Percentiles rank a stretch among this genome's conserved stretches.
These are phyloP conservation scores for Erucastrum elatum DNA, from an alignment of 345 rosid species.

Conservation along the genomic window DNA sequence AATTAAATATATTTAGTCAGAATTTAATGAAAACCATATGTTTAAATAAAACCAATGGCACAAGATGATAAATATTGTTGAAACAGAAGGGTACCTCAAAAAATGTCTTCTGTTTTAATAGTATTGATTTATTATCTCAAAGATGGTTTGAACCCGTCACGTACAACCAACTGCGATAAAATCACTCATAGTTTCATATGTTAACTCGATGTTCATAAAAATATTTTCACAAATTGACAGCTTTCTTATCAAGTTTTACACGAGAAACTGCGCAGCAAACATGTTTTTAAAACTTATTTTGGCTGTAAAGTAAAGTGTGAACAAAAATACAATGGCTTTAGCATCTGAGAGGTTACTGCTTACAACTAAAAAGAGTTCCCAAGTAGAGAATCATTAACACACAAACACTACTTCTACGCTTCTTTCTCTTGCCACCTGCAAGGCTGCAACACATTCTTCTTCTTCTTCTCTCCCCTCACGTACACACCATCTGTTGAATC, in stretches of 20 bases:
- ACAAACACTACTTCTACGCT: constrained; percentile 1
- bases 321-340: constrained; percentile 5
- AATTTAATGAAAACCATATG: too few relatives aligned
- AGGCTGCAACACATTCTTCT: constrained; percentile 5
- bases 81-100: too few relatives aligned
- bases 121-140: not conserved
- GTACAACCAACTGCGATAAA: not conserved
- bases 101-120: too few relatives aligned
- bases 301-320: constrained; percentile 25
- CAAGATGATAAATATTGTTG: too few relatives aligned
- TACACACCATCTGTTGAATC: constrained; percentile 28
- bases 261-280: not conserved
- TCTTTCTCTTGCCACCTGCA: not conserved
- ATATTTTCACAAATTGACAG: not conserved
- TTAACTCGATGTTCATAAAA: not conserved
- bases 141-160: not conserved
- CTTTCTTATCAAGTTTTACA: not conserved
- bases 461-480: constrained; percentile 17
- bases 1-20: too few relatives aligned
- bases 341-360: not conserved
- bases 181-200: not conserved
- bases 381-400: constrained; percentile 21
- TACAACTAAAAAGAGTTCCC: constrained; percentile 29
- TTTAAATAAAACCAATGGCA: too few relatives aligned
- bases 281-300: not conserved